Conservation (phyloP, 768 basidiomycete species). For the Steccherinum ochraceum region DNA sequence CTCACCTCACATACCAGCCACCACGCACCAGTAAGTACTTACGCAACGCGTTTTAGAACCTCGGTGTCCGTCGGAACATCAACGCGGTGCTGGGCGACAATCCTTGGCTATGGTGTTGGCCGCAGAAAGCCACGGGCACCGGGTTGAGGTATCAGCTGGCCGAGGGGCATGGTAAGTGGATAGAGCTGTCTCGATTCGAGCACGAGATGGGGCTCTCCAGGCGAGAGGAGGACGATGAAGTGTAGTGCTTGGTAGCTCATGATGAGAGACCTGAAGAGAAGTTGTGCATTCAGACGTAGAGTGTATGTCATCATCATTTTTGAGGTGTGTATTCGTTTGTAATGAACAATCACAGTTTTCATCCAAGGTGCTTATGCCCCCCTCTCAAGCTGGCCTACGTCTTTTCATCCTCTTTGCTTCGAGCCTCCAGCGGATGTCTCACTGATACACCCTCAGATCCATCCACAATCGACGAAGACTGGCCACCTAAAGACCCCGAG, state of each 20-base stretch:
- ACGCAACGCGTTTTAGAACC: slow-evolving; percentile 46
- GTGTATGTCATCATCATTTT: background rate
- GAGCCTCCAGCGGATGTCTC: background rate
- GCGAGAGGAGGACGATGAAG: background rate
- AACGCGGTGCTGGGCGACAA: slow-evolving; percentile 71
- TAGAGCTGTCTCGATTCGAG: slow-evolving; percentile 27
- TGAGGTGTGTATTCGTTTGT: background rate
- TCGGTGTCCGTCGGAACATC: slow-evolving; percentile 71
- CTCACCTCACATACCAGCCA: background rate
- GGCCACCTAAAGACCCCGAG: slow-evolving; percentile 73
- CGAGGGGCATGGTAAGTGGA: slow-evolving; percentile 70
- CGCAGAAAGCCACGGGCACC: slow-evolving; percentile 55
- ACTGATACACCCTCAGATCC: slow-evolving; percentile 27
- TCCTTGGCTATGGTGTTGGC: slow-evolving; percentile 81
- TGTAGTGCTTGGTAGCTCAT: slow-evolving; percentile 2
- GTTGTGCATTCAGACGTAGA: background rate
- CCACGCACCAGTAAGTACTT: background rate
- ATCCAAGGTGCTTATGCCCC: background rate
- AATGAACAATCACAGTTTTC: background rate
- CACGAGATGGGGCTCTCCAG: slow-evolving; percentile 3
- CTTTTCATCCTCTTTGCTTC: background rate
- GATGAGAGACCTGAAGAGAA: no score
- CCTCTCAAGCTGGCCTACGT: background rate
- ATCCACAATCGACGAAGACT: slow-evolving; percentile 21
- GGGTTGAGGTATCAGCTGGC: slow-evolving; percentile 77